A percentile compares a stretch with the other conserved stretches of the same genome.
Conservation (phyloP, 306 rosid genomes). For the Dryas octopetala region DNA sequence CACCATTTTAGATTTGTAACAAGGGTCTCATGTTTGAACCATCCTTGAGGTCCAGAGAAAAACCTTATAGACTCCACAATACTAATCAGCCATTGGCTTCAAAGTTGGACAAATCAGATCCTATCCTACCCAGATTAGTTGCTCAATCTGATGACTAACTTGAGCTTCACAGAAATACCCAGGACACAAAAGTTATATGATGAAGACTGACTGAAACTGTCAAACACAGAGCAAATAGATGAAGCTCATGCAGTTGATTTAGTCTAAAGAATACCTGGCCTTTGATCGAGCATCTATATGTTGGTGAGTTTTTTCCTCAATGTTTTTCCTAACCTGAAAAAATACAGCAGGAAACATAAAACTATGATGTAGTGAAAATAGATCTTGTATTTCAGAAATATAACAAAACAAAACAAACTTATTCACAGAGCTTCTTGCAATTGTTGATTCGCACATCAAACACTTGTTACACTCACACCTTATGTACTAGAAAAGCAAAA, state of each 20-base stretch:
- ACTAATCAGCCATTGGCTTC: no score
- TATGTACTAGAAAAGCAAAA: not conserved
- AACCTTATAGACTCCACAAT: no score
- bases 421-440: not conserved
- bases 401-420: not conserved
- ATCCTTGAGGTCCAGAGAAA: no score
- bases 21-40: no score
- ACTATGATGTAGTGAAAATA: not conserved
- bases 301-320: constrained; percentile 63
- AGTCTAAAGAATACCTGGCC: constrained; percentile 57
- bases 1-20: no score
- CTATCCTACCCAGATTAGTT: no score
- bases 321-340: constrained; percentile 60
- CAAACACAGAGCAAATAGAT: no score
- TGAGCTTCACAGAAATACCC: not conserved
- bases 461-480: not conserved
- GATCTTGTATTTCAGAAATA: not conserved
- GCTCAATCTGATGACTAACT: not conserved
- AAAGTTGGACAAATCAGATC: no score
- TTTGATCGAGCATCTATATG: constrained; percentile 90
- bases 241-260: not conserved
- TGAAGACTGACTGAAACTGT: not conserved
- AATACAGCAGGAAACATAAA: constrained; percentile 17
- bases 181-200: not conserved
- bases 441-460: not conserved